Evolutionary conservation across 306 rosid genomes (phyloP).

Genomic region (Acacia melanoxylon): DNA sequence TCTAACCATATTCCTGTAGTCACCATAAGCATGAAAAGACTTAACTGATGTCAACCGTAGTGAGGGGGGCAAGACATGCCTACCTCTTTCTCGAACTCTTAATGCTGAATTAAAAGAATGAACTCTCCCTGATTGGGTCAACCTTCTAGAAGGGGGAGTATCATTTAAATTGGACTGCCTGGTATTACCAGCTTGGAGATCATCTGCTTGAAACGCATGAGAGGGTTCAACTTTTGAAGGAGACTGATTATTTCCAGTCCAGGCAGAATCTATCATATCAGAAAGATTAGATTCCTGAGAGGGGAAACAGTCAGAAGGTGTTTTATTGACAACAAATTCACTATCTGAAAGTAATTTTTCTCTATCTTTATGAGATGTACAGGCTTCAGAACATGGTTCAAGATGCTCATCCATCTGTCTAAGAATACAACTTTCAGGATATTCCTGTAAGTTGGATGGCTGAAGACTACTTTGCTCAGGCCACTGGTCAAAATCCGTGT

Average conservation of each 20-base stretch:
- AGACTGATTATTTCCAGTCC: conserved; percentile 62
- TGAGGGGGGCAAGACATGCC: conserved; percentile 50
- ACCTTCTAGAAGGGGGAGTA: conserved; percentile 41
- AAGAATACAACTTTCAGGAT: conserved; percentile 29
- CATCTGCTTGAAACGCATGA: conserved; percentile 33
- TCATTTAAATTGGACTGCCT: conserved; percentile 36
- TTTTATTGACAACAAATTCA: conserved; percentile 26
- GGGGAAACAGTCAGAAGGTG: conserved; percentile 30
- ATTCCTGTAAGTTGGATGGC: conserved; percentile 30
- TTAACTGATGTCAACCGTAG: conserved; percentile 42
- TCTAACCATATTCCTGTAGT: conserved; percentile 59
- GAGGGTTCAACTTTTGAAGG: conserved; percentile 34
- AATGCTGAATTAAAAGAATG: conserved; percentile 62
- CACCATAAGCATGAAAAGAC: conserved; percentile 70
- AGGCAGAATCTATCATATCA: conserved; percentile 64
- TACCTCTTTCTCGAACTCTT: conserved; percentile 50
- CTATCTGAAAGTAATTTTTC: conserved; percentile 26
- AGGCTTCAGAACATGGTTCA: conserved; percentile 15
- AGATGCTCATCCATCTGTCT: conserved; percentile 12
- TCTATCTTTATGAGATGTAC: conserved; percentile 15
- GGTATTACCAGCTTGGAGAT: conserved; percentile 31
- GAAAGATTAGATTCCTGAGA: conserved; percentile 53
- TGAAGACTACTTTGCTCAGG: conserved; percentile 29
- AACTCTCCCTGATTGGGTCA: conserved; percentile 48
- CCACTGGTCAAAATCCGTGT: conserved; percentile 30